Base-by-base conservation (phyloP, 164 flowering plant genomes). In the Umbellularia californica region DNA sequence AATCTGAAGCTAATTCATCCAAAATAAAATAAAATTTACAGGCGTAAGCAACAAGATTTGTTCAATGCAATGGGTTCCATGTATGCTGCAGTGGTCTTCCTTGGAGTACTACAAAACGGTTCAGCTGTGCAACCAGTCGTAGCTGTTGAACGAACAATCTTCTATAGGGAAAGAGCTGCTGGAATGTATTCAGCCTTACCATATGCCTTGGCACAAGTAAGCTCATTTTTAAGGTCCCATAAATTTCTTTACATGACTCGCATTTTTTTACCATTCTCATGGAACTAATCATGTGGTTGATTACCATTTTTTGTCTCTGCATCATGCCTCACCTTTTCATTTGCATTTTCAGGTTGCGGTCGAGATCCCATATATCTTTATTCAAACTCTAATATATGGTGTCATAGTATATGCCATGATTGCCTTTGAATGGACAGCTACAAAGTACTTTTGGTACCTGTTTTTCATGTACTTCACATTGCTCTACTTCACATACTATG, bases 171-270 rank as follows among this genome's bases (percentile, higher is more conserved):
- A 72, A 83, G 79, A 71, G 91, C 88, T 72, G 90, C 90, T 35
- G 88, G 88, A 77, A 85, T 87, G 88, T 88, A 84, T 76, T 88
- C 92, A 10, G 87, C 86, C 33, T 77, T 89, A 50, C 85, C 92
- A 22, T 87, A 86, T 82, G 92, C 92, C 22, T 84, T 85, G 20
- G 86, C 83, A 27, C 90, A 88, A 83, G 89, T 85, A 82, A 71
- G 50, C 58, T n/a, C 60, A 47, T 62, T 23, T 33, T 15, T 0
- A 11, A 12, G 15, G 9, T 27, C 15, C 24, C 2, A 14, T 55
- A 24, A 24, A 19, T 23, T 47, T 33, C 22, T 10, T 4, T 28
- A 12, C 9, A 23, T 19, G 14, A 19, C 2, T 47, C 35, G 6
- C 35, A 4, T 30, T 30, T 30, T 30, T 30, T 30, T 30, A 5